These are phyloP conservation scores for Serendipita sp. DNA, from an alignment of 1,284 basidiomycete species.

Conservation along the genomic window DNA sequence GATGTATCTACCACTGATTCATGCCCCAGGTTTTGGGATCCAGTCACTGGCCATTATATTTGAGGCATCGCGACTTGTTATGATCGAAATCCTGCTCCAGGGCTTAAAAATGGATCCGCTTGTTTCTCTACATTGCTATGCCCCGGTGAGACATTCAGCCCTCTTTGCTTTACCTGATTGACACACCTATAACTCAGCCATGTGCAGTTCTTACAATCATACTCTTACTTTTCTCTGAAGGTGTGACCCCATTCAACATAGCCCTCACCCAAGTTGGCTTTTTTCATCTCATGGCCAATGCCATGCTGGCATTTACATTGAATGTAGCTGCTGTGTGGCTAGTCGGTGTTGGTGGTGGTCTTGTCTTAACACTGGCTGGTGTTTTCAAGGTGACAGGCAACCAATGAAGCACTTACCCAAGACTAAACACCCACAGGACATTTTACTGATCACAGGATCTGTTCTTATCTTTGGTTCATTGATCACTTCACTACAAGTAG, in stretches of 20 bases:
- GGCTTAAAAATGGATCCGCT: slow-evolving; percentile 96
- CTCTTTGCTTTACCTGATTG: slow-evolving; percentile 13
- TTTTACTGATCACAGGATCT: slow-evolving; percentile 81
- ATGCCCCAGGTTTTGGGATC: slow-evolving; percentile 55
- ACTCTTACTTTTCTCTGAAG: slow-evolving; percentile 80
- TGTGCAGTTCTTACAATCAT: slow-evolving; percentile 82
- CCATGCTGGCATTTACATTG: slow-evolving; percentile 75
- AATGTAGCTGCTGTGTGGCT: slow-evolving; percentile 93
- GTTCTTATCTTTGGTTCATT: slow-evolving; percentile 69
- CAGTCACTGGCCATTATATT: slow-evolving; percentile 75
- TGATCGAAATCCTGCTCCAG: slow-evolving; percentile 92
- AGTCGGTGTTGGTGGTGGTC: slow-evolving; percentile 74
- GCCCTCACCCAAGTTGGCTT: slow-evolving; percentile 53
- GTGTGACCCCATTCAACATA: slow-evolving; percentile 73
- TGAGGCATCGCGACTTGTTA: slow-evolving; percentile 81
- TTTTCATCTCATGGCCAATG: slow-evolving; percentile 72
- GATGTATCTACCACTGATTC: not conserved
- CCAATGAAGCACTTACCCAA: not conserved
- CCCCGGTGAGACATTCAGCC: slow-evolving; percentile 36
- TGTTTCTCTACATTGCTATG: slow-evolving; percentile 91
- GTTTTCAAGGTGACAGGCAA: slow-evolving; percentile 63
- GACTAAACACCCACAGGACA: slow-evolving; percentile 43
- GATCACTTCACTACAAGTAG: slow-evolving; percentile 73
- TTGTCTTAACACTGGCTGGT: slow-evolving; percentile 86
- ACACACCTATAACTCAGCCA: slow-evolving; percentile 26